A percentile compares a stretch with the other conserved stretches of the same genome.
phyloP scores from a whole-genome alignment of 106 monocot species.

The Dendrobium nobile region DNA sequence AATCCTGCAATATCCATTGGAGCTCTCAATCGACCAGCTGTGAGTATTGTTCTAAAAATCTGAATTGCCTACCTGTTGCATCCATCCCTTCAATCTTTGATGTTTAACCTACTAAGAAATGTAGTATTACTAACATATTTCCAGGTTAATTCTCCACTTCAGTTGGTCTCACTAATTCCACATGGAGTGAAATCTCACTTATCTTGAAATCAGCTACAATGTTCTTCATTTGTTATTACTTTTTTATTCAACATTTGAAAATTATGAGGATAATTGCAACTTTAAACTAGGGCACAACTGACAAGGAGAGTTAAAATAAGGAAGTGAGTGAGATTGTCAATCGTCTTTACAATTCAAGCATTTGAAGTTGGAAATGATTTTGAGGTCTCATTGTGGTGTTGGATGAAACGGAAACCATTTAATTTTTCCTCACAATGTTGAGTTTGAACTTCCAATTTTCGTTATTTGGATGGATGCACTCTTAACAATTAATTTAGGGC shows the following conservation, averaged over 20 bases:
- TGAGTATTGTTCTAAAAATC: constrained; percentile 26
- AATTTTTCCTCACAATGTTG: neutral
- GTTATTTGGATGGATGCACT: neutral
- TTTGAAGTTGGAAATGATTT: neutral
- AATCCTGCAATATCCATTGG: constrained; percentile 71
- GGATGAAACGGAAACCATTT: neutral
- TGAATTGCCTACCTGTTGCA: neutral
- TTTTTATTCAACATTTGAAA: neutral
- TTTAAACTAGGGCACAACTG: neutral
- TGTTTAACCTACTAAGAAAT: neutral
- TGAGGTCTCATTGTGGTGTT: neutral
- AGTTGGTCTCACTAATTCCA: neutral
- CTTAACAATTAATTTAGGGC: neutral
- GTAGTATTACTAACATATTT: neutral
- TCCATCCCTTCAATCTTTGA: neutral
- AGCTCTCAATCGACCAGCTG: constrained; percentile 79
- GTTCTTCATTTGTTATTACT: neutral
- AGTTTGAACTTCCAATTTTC: neutral
- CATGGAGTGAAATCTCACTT: neutral
- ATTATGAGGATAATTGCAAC: neutral
- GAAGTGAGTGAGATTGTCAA: neutral
- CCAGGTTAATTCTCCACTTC: neutral
- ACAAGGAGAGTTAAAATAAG: neutral
- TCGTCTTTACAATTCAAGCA: neutral
- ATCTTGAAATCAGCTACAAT: neutral